These are phyloP conservation scores for Acanthamoeba royreba DNA, from an alignment of 208 protist genomes.

Conservation along the genomic window DNA sequence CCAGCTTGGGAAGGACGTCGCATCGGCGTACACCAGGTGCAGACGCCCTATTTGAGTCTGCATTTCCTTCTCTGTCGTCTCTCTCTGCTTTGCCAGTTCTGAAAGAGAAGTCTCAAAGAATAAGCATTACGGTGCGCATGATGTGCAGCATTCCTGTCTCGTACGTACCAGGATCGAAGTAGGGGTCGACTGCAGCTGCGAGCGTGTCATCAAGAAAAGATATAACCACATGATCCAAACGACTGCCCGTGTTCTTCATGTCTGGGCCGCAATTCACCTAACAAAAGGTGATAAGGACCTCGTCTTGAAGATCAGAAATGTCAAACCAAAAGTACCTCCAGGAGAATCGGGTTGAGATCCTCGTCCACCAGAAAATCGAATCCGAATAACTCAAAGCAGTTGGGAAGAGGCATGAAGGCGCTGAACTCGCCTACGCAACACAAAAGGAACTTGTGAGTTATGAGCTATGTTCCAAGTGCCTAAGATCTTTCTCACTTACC, in stretches of 20 bases:
- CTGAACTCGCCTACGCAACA: conserved; percentile 7
- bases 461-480: too few species aligned
- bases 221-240: background rate
- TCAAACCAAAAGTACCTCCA: background rate
- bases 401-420: conserved; percentile 31
- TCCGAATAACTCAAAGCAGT: conserved; percentile 34
- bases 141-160: too few species aligned
- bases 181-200: background rate
- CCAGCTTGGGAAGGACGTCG: background rate
- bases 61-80: background rate
- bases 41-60: background rate
- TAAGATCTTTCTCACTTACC: too few species aligned
- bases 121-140: too few species aligned
- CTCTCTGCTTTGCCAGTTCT: background rate
- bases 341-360: background rate
- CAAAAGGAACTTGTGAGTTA: too few species aligned
- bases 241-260: background rate
- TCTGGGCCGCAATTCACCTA: conserved; percentile 14
- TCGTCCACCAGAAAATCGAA: conserved; percentile 40
- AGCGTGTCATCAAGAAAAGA: background rate
- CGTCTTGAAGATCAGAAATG: too few species aligned
- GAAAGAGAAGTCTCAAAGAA: too few species aligned
- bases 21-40: conserved; percentile 2
- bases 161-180: background rate
- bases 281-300: background rate